Conservation (phyloP, 1,284 basidiomycete species). For the Rhodotorula sp. region DNA sequence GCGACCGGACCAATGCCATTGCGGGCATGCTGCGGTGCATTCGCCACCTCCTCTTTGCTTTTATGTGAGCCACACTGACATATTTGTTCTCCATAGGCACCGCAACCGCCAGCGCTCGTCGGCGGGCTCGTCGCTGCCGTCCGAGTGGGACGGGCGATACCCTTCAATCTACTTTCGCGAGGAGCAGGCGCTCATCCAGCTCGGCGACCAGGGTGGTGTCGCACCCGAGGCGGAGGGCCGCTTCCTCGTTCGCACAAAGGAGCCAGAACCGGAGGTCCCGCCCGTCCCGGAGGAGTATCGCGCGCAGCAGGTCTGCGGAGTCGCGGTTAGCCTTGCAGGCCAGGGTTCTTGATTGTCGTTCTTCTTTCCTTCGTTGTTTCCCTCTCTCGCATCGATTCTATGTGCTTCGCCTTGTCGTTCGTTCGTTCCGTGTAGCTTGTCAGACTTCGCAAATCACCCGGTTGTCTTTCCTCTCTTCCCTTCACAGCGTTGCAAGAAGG, state of each 20-base stretch:
- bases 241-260: conserved; percentile 33
- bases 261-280: not conserved
- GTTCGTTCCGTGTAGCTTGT: not conserved
- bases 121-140: conserved; percentile 5
- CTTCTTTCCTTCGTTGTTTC: not conserved
- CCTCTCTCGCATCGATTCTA: not conserved
- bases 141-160: conserved; percentile 19
- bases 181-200: conserved; percentile 29
- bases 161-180: conserved; percentile 35
- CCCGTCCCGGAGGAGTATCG: conserved; percentile 18
- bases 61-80: not conserved
- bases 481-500: not conserved
- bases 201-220: conserved; percentile 35
- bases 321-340: too few relatives aligned
- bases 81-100: conserved; percentile 2
- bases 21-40: conserved; percentile 18
- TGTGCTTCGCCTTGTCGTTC: not conserved
- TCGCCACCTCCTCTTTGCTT: not conserved
- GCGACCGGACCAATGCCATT: conserved; percentile 53
- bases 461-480: not conserved
- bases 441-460: not conserved
- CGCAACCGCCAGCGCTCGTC: conserved; percentile 25
- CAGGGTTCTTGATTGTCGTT: too few relatives aligned
- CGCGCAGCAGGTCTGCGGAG: not conserved
- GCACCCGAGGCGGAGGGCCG: conserved; percentile 23